Conservation (phyloP, 2,329 filamentous ascomycete genomes). For the Hypoxylon sp. region DNA sequence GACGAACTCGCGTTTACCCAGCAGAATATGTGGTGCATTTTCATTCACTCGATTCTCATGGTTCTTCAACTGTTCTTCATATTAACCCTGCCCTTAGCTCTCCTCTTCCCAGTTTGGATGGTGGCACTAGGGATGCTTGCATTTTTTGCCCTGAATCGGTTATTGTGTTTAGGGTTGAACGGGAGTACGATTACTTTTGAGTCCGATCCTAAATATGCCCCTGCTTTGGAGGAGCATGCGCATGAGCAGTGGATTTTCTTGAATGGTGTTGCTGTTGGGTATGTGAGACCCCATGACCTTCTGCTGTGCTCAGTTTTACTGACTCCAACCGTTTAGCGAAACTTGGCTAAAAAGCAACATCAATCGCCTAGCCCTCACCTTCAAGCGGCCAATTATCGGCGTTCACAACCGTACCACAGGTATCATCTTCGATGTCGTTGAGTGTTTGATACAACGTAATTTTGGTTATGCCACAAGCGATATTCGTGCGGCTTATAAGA, state of each 20-base stretch:
- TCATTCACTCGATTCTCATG: conserved; percentile 71
- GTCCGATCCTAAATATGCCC: conserved; percentile 69
- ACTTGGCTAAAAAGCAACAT: conserved; percentile 80
- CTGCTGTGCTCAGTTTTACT: conserved; percentile 5
- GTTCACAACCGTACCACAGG: conserved; percentile 84
- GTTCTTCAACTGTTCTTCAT: conserved; percentile 74
- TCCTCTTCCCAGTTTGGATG: conserved; percentile 66
- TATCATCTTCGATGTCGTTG: conserved; percentile 81
- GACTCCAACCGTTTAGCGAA: conserved; percentile 57
- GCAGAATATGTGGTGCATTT: conserved; percentile 70
- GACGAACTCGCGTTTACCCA: conserved; percentile 75
- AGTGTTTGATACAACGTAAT: conserved; percentile 83
- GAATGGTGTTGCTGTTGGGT: conserved; percentile 79
- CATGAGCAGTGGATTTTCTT: conserved; percentile 85
- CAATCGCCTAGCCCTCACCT: conserved; percentile 79
- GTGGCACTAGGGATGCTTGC: conserved; percentile 57
- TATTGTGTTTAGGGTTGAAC: conserved; percentile 69
- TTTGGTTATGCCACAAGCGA: conserved; percentile 80
- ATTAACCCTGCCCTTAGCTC: conserved; percentile 67
- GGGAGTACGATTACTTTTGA: conserved; percentile 64
- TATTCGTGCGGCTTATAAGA: conserved; percentile 72
- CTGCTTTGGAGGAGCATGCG: conserved; percentile 64
- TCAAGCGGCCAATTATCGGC: conserved; percentile 78
- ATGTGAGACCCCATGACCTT: conserved; percentile 51
- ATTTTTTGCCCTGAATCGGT: conserved; percentile 67